Evolutionary conservation across 2,329 filamentous ascomycete genomes (phyloP), one percentile per base, ranked within the genome.

Genomic region (Didymella sp.): DNA sequence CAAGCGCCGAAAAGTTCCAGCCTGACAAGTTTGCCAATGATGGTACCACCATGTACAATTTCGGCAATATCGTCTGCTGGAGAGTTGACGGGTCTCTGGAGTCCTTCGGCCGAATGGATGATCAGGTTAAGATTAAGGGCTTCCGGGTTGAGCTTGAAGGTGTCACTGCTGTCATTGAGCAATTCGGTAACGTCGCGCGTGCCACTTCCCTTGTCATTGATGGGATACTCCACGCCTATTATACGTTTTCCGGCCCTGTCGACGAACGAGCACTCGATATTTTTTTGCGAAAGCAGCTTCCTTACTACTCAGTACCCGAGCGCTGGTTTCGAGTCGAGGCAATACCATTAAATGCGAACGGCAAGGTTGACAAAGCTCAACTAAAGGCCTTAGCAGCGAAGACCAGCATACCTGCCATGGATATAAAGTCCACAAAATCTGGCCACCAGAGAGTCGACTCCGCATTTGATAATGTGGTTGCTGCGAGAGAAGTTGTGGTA

Each of bases 71-170:
- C 19, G 83, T 81, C 15, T 76, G 78, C 11, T 87, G 84, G 84
- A 77, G 77, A 28, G 66, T 75, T 2, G 80, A 85, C 63, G 84
- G 85, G 9, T 79, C 77, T 19, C 75, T 87, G 33, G 78, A 84
- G 35, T 84, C 82, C 19, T 78, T 85, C 27, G 84, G 85, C 4
- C 80, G 85, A 33, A 78, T 78, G 22, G 85, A 87, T 61, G 84
- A 87, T 58, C 85, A 87, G 65, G 81, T 87, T 56, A 87, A 87
- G 72, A 80, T 87, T 66, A 85, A 73, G 78, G 84, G 85, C 11
- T 86, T 87, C 69, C 82, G 85, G 21, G 82, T 87, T 40, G 84
- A 87, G 69, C 80, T 87, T 8, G 84, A 86, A 51, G 83, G 84
- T 37, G 80, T 87, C 30, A 79, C 84, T 3, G 54, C 68, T 15